Base-by-base conservation (phyloP, 345 rosid genomes). In the Heritiera fomes region DNA sequence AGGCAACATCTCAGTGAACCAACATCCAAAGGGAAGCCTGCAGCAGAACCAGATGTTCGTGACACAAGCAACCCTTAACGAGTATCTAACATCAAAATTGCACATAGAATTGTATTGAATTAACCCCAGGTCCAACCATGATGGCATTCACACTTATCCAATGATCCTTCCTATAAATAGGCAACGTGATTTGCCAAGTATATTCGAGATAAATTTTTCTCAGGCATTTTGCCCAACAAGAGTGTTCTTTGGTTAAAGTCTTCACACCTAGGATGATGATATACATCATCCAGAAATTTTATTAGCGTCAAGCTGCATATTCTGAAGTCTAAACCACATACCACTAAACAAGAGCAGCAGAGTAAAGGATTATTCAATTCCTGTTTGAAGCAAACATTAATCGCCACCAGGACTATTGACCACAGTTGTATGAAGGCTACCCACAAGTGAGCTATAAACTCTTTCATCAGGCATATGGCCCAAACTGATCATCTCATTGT, bases 361-460 rank as follows among this genome's bases (percentile, higher is more conserved):
- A 17, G 43, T 76, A 23, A 46, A 13, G 34, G 46, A 55, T 14
- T 40, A 43, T 59, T 9, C 38, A 46, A 1, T 8, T 20, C n/a
- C 32, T 81, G 79, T 75, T 76, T 79, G 83, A 43, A 82, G 84
- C 80, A 81, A 45, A 32, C 47, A 67, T 43, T n/a, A 34, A 6
- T 0, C 23, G 34, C 73, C 46, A 53, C 61, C 40, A 50, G 15
- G 17, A 60, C 59, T 46, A 75, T 46, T 46, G 7, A 38, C 15
- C 69, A 23, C 18, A 15, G 59, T 41, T 56, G 68, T 52, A 82
- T 95, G 89, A 88, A 92, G 86, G 84, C 94, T 89, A 59, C 88
- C 89, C 18, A 88, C 91, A 62, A 95, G 98, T 77, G 90, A 87
- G 76, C 89, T 81, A 83, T 88, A 93, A 56, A 93, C 86, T 83